Evolutionary conservation across 2,329 filamentous ascomycete species (phyloP).

Genomic region (Botrytis aclada): DNA sequence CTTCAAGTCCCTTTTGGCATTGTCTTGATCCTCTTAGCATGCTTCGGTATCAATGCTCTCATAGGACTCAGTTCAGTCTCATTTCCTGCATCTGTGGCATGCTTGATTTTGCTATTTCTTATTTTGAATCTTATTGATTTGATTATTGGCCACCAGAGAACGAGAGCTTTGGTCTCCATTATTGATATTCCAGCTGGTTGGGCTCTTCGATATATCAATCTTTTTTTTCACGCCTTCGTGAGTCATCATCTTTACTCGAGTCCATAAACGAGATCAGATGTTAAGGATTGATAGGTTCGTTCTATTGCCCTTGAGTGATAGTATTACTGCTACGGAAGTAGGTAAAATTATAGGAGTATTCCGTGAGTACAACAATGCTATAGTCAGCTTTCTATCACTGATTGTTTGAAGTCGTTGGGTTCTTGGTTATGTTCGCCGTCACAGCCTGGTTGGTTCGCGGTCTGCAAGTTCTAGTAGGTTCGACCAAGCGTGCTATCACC

Average conservation of each 20-base stretch:
- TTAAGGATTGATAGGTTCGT: constrained; percentile 44
- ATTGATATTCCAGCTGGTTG: constrained; percentile 48
- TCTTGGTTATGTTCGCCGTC: constrained; percentile 49
- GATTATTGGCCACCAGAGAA: constrained; percentile 48
- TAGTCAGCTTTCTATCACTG: not conserved
- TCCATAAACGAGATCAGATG: not conserved
- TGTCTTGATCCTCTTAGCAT: constrained; percentile 41
- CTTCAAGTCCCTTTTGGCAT: constrained; percentile 48
- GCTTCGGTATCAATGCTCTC: constrained; percentile 43
- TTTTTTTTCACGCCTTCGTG: constrained; percentile 25
- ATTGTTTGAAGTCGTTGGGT: constrained; percentile 49
- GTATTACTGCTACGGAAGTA: constrained; percentile 53
- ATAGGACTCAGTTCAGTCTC: constrained; percentile 48
- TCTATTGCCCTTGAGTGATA: constrained; percentile 53
- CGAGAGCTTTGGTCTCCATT: constrained; percentile 46
- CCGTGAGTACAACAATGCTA: constrained; percentile 40
- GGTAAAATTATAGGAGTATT: constrained; percentile 59
- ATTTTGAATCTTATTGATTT: constrained; percentile 47
- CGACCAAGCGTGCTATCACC: constrained; percentile 50
- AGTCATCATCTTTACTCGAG: not conserved
- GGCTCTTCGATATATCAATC: constrained; percentile 24
- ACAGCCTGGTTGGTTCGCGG: constrained; percentile 54
- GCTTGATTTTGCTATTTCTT: constrained; percentile 53
- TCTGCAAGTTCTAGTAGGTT: constrained; percentile 50
- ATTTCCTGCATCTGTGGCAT: constrained; percentile 59